Evolutionary conservation across 1,284 basidiomycete species (phyloP), one percentile per base, ranked within the genome.

Genomic region (Butyriboletus regius): DNA sequence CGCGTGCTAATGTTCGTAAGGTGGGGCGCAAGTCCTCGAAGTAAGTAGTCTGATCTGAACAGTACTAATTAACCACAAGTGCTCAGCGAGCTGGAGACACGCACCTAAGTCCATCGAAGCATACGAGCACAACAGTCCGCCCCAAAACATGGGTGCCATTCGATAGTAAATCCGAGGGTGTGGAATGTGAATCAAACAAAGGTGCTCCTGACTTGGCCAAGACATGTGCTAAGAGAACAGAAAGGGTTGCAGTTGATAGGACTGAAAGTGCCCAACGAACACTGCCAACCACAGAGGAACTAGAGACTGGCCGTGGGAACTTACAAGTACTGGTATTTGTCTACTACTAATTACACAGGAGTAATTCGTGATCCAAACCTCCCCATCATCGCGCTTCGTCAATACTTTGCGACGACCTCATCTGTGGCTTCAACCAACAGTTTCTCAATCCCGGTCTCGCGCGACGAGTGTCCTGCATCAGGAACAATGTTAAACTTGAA

Each of bases 391-490:
- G 10, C 14, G 3, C 6, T 46, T 37, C 22, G 9, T 62, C 36
- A 64, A 50, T 64, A 61, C 33, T 55, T 63, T 32, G 44, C 53
- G 43, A 60, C 62, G n/a, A 65, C 61, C 43, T 67, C 56, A 29
- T 66, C 63, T 9, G 64, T 39, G 5, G 64, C 91, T 72, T 89
- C 75, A 12, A 91, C 77, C 41, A 96, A 75, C 43, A 87, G 68
- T 66, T 84, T 82, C 18, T 81, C 72, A 17, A 76, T 93, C 5
- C 86, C 88, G 0, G 75, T 67, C 70, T 97, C 93, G 42, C 84
- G 81, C 18, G 90, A 79, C 18, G 87, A 91, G 67, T 97, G 93
- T 0, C 93, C 93, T 5, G 92, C 92, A 67, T 94, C 90, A n/a
- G 87, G 83, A 17, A 95, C 83, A 40, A 96, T 78, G 58, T 82